Conservation (phyloP, 306 rosid genomes). For the Lupinus albus region DNA sequence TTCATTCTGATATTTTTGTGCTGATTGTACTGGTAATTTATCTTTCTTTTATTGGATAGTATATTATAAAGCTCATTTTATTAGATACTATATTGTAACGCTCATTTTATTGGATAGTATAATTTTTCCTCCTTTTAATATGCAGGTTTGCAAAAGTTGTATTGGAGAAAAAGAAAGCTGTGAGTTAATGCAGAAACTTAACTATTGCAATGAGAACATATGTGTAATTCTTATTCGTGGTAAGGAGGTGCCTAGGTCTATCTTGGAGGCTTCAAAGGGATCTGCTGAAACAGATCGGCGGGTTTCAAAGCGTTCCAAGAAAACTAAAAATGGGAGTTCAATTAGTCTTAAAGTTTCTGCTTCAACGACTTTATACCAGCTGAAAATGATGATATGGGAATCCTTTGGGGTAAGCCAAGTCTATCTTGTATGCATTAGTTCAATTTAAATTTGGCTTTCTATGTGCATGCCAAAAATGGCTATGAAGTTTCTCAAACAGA, state of each 20-base stretch:
- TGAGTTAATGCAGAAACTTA: slow-evolving; percentile 80
- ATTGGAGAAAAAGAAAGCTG: slow-evolving; percentile 91
- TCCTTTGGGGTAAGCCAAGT: slow-evolving; percentile 83
- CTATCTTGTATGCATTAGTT: slow-evolving; percentile 20
- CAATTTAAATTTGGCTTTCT: slow-evolving; percentile 17
- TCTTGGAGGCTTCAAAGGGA: slow-evolving; percentile 78
- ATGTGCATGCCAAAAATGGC: slow-evolving; percentile 11
- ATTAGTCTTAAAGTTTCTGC: slow-evolving; percentile 83
- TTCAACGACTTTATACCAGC: slow-evolving; percentile 83
- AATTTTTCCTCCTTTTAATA: slow-evolving; percentile 10
- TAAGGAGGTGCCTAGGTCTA: slow-evolving; percentile 94
- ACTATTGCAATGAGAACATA: slow-evolving; percentile 76
- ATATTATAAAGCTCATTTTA: neutral
- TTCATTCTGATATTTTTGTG: slow-evolving; percentile 15
- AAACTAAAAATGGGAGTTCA: slow-evolving; percentile 75
- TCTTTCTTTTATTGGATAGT: slow-evolving; percentile 20
- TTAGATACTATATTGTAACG: neutral
- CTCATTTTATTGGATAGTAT: neutral
- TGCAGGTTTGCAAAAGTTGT: slow-evolving; percentile 84
- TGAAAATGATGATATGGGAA: slow-evolving; percentile 99
- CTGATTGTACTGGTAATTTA: neutral
- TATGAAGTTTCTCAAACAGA: slow-evolving; percentile 26
- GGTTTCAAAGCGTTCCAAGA: slow-evolving; percentile 87
- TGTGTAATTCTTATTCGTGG: slow-evolving; percentile 77
- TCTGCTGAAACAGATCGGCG: slow-evolving; percentile 81